Evolutionary conservation across 108 stramenopile species (phyloP), one percentile per base, ranked within the genome.

Genomic region (Hondaea fermentalgiana): DNA sequence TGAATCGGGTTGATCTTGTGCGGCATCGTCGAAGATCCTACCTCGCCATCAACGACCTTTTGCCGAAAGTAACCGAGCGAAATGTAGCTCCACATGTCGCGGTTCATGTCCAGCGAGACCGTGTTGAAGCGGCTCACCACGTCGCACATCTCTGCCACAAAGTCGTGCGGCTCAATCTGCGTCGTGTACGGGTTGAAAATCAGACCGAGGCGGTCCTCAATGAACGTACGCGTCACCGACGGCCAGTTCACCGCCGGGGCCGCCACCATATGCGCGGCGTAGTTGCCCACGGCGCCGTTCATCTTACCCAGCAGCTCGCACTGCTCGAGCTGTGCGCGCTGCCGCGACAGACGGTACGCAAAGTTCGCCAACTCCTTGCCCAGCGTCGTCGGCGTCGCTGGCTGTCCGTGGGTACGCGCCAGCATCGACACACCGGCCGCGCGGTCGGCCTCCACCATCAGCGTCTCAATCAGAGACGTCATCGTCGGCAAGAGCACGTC

Each of bases 1-100:
- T 88, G 58, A 43, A 90, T 90, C 19, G 90, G 90, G 64, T 90
- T 90, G 59, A 88, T 87, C 90, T 90, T 90, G 64, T 90, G 90
- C 5, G 90, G 90, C 90, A 90, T 90, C 25, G 90, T 88, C 14
- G 57, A 58, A 5, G 64, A 72, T 19, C 90, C 90, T 16, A 90
- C 88, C 59, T 90, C 90, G 45, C 90, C 87, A 12, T 19, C 64
- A 3, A 88, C 88, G 17, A 87, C 12, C 58, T 47, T 58, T 72
- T 90, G 90, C 17, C 72, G 87, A 47, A 90, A 90, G 88, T 90
- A 90, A 16, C 87, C 90, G 17, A 88, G 57, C 19, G 25, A 42
- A 49, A 90, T 60, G 49, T 90, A 90, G 35, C 60, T 44, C 90
- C 90, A 90, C 69, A 71, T 58, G 88, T 90, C 90, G 12, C 88